phyloP scores from a whole-genome alignment of 2,329 filamentous ascomycete species.

The Ceratocystis lukuohia region DNA sequence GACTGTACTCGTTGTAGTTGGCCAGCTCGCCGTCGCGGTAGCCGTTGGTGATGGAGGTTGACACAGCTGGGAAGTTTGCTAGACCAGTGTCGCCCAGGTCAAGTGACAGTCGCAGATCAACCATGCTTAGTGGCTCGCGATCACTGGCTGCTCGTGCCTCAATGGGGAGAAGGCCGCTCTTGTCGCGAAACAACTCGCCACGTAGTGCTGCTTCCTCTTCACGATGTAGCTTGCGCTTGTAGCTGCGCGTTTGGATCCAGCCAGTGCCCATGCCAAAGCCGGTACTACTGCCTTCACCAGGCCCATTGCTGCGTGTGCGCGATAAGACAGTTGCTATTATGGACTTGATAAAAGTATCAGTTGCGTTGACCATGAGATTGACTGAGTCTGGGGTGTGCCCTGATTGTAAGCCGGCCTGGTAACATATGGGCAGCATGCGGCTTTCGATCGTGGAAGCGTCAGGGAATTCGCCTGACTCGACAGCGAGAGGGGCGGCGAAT shows the following conservation, averaged over 20 bases:
- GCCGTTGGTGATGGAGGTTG: slow-evolving; percentile 53
- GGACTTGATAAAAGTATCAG: slow-evolving; percentile 55
- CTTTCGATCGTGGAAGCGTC: slow-evolving; percentile 49
- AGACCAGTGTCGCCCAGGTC: slow-evolving; percentile 64
- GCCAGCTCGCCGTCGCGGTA: slow-evolving; percentile 68
- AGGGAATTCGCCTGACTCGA: slow-evolving; percentile 57
- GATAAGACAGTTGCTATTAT: slow-evolving; percentile 49
- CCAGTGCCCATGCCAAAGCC: slow-evolving; percentile 51
- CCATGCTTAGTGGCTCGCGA: slow-evolving; percentile 58
- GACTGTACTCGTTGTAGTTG: slow-evolving; percentile 48
- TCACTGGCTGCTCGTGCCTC: slow-evolving; percentile 65
- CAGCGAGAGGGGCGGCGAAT: slow-evolving; percentile 48
- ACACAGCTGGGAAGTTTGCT: slow-evolving; percentile 62
- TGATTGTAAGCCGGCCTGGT: slow-evolving; percentile 47
- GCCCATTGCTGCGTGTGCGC: slow-evolving; percentile 51
- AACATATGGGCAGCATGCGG: slow-evolving; percentile 55
- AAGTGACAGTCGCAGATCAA: slow-evolving; percentile 63
- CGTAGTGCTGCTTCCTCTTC: slow-evolving; percentile 62
- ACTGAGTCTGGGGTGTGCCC: slow-evolving; percentile 48
- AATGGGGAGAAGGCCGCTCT: slow-evolving; percentile 63
- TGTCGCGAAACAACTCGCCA: slow-evolving; percentile 63
- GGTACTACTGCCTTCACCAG: slow-evolving; percentile 46
- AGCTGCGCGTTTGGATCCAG: slow-evolving; percentile 69
- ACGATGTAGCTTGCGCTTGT: slow-evolving; percentile 56
- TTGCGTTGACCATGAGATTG: slow-evolving; percentile 50